Evolutionary conservation across 441 rosid species (phyloP), one percentile per base, ranked within the genome.

Genomic region (Lepidium campestre): DNA sequence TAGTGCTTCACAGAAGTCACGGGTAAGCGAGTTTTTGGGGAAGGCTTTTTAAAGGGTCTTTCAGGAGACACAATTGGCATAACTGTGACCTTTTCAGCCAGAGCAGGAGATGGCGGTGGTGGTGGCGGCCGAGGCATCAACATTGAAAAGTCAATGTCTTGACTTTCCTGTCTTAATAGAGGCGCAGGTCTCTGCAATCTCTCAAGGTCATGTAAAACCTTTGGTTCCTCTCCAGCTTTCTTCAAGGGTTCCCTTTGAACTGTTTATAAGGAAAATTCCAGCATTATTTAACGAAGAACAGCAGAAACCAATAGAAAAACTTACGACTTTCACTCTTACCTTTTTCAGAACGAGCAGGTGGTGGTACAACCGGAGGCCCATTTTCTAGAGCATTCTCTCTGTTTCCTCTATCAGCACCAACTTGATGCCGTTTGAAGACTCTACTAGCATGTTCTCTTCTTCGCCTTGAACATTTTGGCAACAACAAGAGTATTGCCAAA

Each of bases 1-100:
- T 83, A 93, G 70, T 84, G 79, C 80, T 77, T 87, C 36, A 89
- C 96, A 74, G 92, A 87, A 53, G 84, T 76, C 18, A 48, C 35
- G 25, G 68, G 83, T 13, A 64, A 76, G 27, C 40, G 74, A 22
- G 70, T 53, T 80, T 76, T 85, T 14, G 76, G 47, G 10, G 89
- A 80, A 78, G 87, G 71, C 78, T 82, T 84, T 29, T 29, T 64
- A 2, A 74, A n/a, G 54, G 72, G 75, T 76, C 55, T 80, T 78
- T 73, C 89, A 29, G 82, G 76, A 20, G 90, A 79, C 37, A 67
- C 72, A 62, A 68, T 56, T 15, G 95, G 91, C 64, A 68, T 75
- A 31, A 80, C 82, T 46, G 67, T 71, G 69, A 92, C 85, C 73
- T 84, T 83, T 68, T 86, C 89, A 20, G 57, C 72, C 52, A 65